These are phyloP conservation scores for Suillus plorans DNA, from an alignment of 768 basidiomycete genomes.

Conservation along the genomic window DNA sequence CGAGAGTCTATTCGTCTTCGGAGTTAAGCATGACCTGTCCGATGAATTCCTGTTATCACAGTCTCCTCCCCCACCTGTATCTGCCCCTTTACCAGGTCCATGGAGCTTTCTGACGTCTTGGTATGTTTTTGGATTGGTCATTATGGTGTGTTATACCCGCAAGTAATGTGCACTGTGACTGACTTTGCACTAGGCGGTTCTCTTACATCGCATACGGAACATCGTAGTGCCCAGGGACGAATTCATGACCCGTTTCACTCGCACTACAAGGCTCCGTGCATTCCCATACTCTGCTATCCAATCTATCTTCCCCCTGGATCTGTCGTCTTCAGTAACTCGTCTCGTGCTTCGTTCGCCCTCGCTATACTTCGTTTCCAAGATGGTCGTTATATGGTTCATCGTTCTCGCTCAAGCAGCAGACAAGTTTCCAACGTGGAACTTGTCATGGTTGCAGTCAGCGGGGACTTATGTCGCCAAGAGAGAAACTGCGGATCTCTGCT, in stretches of 20 bases:
- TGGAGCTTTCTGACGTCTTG: slow-evolving; percentile 75
- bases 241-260: slow-evolving; percentile 13
- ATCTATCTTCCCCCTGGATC: slow-evolving; percentile 60
- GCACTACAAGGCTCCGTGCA: slow-evolving; percentile 26
- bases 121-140: slow-evolving; percentile 64
- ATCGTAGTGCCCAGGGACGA: slow-evolving; percentile 61
- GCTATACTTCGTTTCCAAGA: slow-evolving; percentile 56
- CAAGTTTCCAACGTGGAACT: slow-evolving; percentile 35
- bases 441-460: slow-evolving; percentile 34
- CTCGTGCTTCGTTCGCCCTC: slow-evolving; percentile 62
- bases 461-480: slow-evolving; percentile 45
- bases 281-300: slow-evolving; percentile 30
- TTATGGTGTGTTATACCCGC: slow-evolving; percentile 49
- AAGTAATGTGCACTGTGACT: background rate
- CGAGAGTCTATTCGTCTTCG: background rate
- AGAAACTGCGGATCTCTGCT: slow-evolving; percentile 66
- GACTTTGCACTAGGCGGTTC: slow-evolving; percentile 47
- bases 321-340: slow-evolving; percentile 59
- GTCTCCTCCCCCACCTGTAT: slow-evolving; percentile 12
- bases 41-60: slow-evolving; percentile 3
- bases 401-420: slow-evolving; percentile 59
- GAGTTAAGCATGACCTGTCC: slow-evolving; percentile 8
- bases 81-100: slow-evolving; percentile 49
- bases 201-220: slow-evolving; percentile 77
- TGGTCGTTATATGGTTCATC: slow-evolving; percentile 56